Evolutionary conservation across 2,329 filamentous ascomycete genomes (phyloP), one percentile per base, ranked within the genome.

Genomic region (Microdochium bolleyi): DNA sequence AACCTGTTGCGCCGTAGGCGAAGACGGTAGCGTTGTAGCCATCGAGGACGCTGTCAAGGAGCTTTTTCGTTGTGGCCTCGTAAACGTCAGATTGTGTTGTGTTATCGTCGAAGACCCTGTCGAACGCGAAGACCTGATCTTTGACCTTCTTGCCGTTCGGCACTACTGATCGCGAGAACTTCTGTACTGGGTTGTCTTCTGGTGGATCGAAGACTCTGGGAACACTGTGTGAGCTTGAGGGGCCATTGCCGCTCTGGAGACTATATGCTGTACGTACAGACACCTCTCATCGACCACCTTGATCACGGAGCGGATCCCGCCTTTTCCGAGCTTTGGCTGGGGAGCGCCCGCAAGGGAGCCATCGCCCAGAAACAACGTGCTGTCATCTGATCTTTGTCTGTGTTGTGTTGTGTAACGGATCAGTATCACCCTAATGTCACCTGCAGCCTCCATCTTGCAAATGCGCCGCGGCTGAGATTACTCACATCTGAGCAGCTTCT

Each of bases 11-110:
- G 60, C 94, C 94, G 69, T 99, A 99, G 50, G 94, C 94, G 67
- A 99, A 99, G 3, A 99, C 94, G 0, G 94, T 99, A 49, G 94
- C 94, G 75, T 99, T 99, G 77, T 96, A 99, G 59, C 94, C 94
- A 60, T 99, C 92, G 54, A 99, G 78, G 16, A 99, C 92, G 66
- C 87, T 96, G 67, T 97, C 92, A 56, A 99, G 81, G n/a, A 99
- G 80, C 53, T 76, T 83, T 68, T 87, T 88, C 1, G 92, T 96
- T 0, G 94, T 97, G 14, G 89, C 81, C 69, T 97, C 94, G 75
- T 97, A 99, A 1, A 99, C 89, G 64, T 99, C 94, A 54, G 82
- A 86, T 64, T 99, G 94, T 7, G 86, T 85, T 19, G 89, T 89
- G 66, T 92, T 96, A 55, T 97, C 92, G 77, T 99, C 94, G 70